Conservation (phyloP, 2,329 filamentous ascomycete genomes). For the Colletotrichum sp. region DNA sequence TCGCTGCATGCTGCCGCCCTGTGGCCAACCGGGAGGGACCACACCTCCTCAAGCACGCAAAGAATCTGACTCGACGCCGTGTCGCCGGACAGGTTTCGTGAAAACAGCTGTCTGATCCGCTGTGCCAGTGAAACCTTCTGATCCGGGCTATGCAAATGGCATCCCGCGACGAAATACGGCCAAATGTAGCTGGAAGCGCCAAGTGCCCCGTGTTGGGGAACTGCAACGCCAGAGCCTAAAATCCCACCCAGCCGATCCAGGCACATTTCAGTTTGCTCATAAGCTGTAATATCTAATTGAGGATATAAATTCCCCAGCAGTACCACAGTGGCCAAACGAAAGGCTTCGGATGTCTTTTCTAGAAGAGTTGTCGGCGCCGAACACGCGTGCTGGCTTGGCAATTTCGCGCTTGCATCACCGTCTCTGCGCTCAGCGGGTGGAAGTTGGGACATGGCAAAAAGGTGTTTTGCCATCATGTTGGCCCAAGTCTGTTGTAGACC, state of each 20-base stretch:
- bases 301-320: background rate
- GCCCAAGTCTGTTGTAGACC: background rate
- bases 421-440: background rate
- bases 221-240: background rate
- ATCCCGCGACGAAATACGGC: background rate
- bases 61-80: background rate
- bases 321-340: background rate
- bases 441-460: background rate
- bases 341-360: background rate
- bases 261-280: background rate
- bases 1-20: background rate
- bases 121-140: background rate
- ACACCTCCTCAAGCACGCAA: background rate
- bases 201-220: background rate
- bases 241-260: background rate
- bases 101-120: background rate
- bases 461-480: background rate
- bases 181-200: background rate
- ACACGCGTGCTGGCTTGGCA: background rate
- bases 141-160: background rate
- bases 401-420: background rate
- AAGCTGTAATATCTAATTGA: background rate
- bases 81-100: background rate
- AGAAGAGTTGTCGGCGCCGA: background rate
- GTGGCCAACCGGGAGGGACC: background rate